Conservation (phyloP, 2,329 filamentous ascomycete species). For the Fusarium ambrosium region DNA sequence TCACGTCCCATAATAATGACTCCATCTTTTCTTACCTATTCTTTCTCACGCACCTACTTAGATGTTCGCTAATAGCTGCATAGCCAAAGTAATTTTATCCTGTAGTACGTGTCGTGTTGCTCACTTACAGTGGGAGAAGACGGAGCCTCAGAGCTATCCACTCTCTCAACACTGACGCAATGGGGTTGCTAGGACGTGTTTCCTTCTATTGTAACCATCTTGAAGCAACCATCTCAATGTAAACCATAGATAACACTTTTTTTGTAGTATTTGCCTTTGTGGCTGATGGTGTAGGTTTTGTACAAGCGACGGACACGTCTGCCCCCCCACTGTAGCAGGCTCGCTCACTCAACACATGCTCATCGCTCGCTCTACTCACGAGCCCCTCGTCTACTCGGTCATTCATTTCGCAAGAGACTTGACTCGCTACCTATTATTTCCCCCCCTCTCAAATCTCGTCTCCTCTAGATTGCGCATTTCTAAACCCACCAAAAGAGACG, state of each 20-base stretch:
- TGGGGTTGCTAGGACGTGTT: neutral
- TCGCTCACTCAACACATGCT: neutral
- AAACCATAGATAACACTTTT: neutral
- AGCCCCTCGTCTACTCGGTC: neutral
- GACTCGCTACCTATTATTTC: constrained; percentile 1
- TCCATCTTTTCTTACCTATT: constrained; percentile 11
- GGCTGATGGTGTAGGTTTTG: neutral
- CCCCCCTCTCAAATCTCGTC: constrained; percentile 11
- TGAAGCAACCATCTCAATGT: neutral
- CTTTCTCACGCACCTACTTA: neutral
- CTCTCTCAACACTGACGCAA: constrained; percentile 2
- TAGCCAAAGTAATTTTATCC: constrained; percentile 24
- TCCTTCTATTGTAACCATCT: neutral
- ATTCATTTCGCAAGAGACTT: constrained; percentile 6
- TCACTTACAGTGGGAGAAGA: constrained; percentile 7
- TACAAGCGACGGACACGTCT: neutral
- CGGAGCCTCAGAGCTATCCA: neutral
- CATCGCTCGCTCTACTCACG: neutral
- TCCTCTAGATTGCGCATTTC: constrained; percentile 13
- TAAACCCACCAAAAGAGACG: neutral
- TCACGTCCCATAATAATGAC: constrained; percentile 16
- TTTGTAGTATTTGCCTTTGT: neutral
- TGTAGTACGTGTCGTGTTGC: neutral
- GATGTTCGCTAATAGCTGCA: constrained; percentile 29
- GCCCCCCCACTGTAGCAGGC: neutral